Base-by-base conservation (phyloP, 805 yeast genomes). In the Middelhovenomyces tepae region DNA sequence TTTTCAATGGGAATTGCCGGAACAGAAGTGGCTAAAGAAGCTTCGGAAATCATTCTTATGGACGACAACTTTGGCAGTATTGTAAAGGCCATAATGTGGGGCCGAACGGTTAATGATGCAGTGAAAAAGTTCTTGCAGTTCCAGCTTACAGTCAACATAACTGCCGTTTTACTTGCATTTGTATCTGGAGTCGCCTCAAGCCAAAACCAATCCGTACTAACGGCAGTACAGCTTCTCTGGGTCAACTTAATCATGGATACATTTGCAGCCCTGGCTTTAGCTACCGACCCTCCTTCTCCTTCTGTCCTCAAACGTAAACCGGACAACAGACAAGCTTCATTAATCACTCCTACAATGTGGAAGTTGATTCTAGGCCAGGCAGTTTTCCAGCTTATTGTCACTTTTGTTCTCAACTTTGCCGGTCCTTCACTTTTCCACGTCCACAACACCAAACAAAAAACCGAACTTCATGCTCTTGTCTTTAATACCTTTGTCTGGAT, bases 1-100 rank as follows among this genome's bases (percentile, higher is more conserved):
- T 89, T 91, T 53, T 83, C 97, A 2, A 91, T 91, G 99, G 99
- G 99, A 45, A 84, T 87, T 40, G 71, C 94, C 6, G 99, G 99
- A 44, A 91, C 98, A 2, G 99, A 91, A 60, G 97, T 91, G 41
- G 98, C 99, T 7, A 75, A 95, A 57, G 99, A 91, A 55, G 98
- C 98, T 5, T 83, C 89, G 7, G 94, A 84, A 60, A 84, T 84
- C 46, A 83, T 84, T 45, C 68, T 84, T 43, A 84, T 84, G 91
- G 87, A 89, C 28, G 95, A 91, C 61, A 94, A 91, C 62, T 91
- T 91, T 53, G 67, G 84, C 4, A 87, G 93, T 27, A 91, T 91
- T 57, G 97, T 91, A 28, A 83, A 84, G 55, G 99, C 98, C 15
- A 83, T 91, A 50, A 83, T 85, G 59, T 91, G 98, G 98, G 99